Conservation (phyloP, 2,329 filamentous ascomycete genomes). For the Fusarium sororula region DNA sequence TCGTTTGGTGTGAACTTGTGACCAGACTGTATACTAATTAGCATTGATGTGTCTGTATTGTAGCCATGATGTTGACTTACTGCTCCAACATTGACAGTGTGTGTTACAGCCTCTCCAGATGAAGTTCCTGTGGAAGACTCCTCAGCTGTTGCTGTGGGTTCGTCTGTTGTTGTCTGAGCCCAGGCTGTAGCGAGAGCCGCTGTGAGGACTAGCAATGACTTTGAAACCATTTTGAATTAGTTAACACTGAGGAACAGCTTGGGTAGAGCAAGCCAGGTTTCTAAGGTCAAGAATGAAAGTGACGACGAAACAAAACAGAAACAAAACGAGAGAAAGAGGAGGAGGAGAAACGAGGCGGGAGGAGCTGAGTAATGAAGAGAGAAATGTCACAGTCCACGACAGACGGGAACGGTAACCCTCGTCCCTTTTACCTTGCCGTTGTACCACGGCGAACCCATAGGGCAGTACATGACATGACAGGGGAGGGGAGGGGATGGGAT, state of each 20-base stretch:
- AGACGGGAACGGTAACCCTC: neutral
- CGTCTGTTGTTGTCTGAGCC: conserved; percentile 27
- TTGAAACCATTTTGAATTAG: conserved; percentile 32
- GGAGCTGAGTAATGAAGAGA: conserved; percentile 35
- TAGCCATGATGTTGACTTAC: conserved; percentile 11
- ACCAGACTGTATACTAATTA: conserved; percentile 35
- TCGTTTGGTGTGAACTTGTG: conserved; percentile 47
- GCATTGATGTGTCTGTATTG: neutral
- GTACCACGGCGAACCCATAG: conserved; percentile 5
- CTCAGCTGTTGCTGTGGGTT: conserved; percentile 23
- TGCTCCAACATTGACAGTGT: conserved; percentile 41
- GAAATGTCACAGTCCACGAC: neutral
- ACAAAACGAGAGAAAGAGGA: conserved; percentile 1
- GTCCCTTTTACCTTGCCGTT: conserved; percentile 17
- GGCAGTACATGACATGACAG: neutral
- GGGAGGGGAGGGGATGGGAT: neutral
- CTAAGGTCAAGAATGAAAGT: neutral
- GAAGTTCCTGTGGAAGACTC: conserved; percentile 29
- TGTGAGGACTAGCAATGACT: conserved; percentile 24
- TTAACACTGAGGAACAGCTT: conserved; percentile 11
- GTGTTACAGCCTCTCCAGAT: conserved; percentile 29
- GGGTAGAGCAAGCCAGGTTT: conserved; percentile 16
- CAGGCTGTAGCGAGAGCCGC: conserved; percentile 21
- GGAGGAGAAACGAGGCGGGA: conserved; percentile 6
- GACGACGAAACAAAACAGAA: conserved; percentile 7